phyloP scores from a whole-genome alignment of 441 rosid genomes.

The Dalechampia spathulata region DNA sequence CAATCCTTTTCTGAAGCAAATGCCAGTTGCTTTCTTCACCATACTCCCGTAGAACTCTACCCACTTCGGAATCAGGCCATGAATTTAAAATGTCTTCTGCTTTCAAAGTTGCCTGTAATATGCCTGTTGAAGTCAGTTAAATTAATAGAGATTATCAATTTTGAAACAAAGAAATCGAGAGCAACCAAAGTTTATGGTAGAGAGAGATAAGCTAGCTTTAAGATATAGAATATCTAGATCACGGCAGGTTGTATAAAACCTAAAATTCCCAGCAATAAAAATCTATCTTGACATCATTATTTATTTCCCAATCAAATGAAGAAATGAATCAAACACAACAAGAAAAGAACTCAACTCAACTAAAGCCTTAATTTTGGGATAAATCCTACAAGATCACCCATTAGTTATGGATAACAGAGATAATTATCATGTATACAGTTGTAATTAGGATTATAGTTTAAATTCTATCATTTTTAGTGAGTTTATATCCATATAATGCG shows the following conservation, averaged over 20 bases:
- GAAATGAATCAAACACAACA: not conserved
- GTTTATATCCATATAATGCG: too few species aligned
- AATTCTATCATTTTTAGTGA: too few species aligned
- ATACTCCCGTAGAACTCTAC: conserved; percentile 64
- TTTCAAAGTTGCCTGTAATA: conserved; percentile 60
- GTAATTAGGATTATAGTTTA: too few species aligned
- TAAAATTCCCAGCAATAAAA: not conserved
- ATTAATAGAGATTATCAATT: conserved; percentile 14
- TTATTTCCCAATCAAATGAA: not conserved
- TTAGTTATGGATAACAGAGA: not conserved
- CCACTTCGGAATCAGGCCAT: conserved; percentile 84
- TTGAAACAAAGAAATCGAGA: not conserved
- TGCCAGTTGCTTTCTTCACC: conserved; percentile 92
- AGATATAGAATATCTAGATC: not conserved
- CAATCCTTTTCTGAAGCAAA: conserved; percentile 57
- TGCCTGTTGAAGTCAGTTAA: conserved; percentile 31
- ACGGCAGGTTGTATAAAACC: not conserved
- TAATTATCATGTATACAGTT: too few species aligned
- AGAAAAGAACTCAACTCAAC: too few species aligned
- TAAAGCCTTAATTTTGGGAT: not conserved
- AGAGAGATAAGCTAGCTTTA: not conserved
- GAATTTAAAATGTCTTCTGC: conserved; percentile 83
- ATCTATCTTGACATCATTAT: not conserved
- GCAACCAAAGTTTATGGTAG: not conserved
- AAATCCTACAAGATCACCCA: not conserved